phyloP scores from a whole-genome alignment of 2,329 filamentous ascomycete genomes.

The Grosmannia huntii region DNA sequence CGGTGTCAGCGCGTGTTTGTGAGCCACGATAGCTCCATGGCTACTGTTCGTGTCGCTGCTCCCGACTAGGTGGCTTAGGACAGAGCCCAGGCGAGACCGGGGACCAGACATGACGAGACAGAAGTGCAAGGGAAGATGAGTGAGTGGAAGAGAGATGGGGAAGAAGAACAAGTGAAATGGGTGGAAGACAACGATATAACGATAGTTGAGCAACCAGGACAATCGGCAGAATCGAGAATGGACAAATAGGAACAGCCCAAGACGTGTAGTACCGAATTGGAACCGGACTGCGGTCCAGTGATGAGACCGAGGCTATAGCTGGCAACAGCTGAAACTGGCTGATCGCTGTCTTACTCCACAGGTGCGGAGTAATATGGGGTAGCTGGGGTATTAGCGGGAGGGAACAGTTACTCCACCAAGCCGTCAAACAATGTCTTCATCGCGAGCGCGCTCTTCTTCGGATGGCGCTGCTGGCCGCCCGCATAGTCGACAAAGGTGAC shows the following conservation, averaged over 20 bases:
- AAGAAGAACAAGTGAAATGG: background rate
- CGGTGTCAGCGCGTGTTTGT: conserved; percentile 71
- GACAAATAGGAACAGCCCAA: no score
- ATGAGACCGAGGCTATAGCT: background rate
- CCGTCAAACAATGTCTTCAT: conserved; percentile 59
- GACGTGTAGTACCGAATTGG: background rate
- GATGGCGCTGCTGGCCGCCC: conserved; percentile 63
- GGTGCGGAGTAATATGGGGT: background rate
- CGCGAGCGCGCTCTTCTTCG: conserved; percentile 71
- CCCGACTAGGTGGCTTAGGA: conserved; percentile 38
- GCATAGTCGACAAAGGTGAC: conserved; percentile 75
- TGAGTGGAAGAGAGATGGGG: background rate
- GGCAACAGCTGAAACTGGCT: background rate
- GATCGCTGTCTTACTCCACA: background rate
- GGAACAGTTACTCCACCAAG: conserved; percentile 51
- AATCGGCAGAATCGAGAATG: no score
- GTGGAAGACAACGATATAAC: background rate
- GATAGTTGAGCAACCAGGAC: no score
- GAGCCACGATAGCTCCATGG: conserved; percentile 15
- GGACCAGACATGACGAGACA: conserved; percentile 45
- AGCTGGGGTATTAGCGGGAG: no score
- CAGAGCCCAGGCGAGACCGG: conserved; percentile 44
- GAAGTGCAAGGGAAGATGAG: background rate
- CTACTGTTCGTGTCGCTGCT: background rate
- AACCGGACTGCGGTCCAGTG: background rate